Base-by-base conservation (phyloP, 1,284 basidiomycete species). In the Mrakiaceae sp. region DNA sequence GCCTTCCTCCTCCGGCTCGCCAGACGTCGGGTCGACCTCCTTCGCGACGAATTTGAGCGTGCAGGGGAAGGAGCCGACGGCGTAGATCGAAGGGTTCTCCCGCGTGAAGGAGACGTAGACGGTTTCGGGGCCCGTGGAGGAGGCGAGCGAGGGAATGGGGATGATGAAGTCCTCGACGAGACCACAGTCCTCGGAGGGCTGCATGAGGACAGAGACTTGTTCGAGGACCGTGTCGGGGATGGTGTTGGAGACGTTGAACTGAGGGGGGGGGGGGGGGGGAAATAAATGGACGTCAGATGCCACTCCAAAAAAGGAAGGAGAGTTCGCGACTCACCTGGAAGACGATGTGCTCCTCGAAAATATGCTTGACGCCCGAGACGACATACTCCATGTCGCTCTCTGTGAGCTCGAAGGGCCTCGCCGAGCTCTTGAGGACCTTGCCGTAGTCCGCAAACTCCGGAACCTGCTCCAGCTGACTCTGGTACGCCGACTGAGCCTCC, bases 191-290 rank as follows among this genome's bases (percentile, higher is more conserved):
- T 82, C 79, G 57, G 87, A 82, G 4, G 88, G 84, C 69, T 87
- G 83, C 86, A 98, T 95, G 70, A 92, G 82, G 10, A 98, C 90
- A n/a, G 92, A 88, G 16, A 96, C 91, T 71, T 94, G 86, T 75
- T 98, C 96, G 67, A 99, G 80, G 5, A 98, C 87, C 3, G 91
- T 94, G 74, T 99, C 96, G n/a, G 92, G 87, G 63, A 99, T 82
- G n/a, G 96, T 98, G 76, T 98, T 98, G 66, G 91, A 90, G 61
- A 98, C 85, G 78, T 98, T 97, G 84, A 92, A 98, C 87, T 98
- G 40, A 56, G 63, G 42, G 62, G 6, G 48, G 58, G 49, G 3
- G 39, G 40, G 62, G 6, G 48, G 58, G 49, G 3, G 39, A 12
- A 16, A 10, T 2, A 39, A 12, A 52, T 39, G 8, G 44, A 8